Percentiles rank a stretch among this genome's conserved stretches.
phyloP scores from a whole-genome alignment of 768 basidiomycete species.

The Lactarius evosmus region DNA sequence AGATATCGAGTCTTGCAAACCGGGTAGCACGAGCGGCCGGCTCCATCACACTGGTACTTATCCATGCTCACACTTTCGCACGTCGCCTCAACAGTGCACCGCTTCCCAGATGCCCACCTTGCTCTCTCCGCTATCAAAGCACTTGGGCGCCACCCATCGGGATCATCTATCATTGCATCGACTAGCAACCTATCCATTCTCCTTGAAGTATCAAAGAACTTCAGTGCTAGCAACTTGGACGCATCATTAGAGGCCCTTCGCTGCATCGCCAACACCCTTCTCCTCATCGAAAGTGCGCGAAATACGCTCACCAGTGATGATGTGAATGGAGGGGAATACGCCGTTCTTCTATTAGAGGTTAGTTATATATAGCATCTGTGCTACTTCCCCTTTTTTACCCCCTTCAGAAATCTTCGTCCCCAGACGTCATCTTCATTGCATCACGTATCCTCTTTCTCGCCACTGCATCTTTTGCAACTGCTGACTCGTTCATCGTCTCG shows the following conservation, averaged over 20 bases:
- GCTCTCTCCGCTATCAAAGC: slow-evolving; percentile 73
- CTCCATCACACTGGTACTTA: slow-evolving; percentile 21
- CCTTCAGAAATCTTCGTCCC: slow-evolving; percentile 53
- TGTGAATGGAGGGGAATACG: slow-evolving; percentile 61
- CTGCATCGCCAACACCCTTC: slow-evolving; percentile 75
- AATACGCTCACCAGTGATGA: slow-evolving; percentile 51
- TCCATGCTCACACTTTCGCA: neutral
- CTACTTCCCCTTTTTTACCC: neutral
- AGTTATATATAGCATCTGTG: slow-evolving; percentile 25
- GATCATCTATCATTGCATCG: slow-evolving; percentile 58
- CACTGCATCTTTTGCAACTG: slow-evolving; percentile 51
- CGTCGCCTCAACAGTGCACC: neutral
- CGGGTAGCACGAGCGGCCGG: slow-evolving; percentile 18
- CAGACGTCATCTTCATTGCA: slow-evolving; percentile 68
- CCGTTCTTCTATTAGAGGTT: slow-evolving; percentile 59
- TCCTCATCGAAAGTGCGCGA: slow-evolving; percentile 64
- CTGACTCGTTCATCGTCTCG: slow-evolving; percentile 47
- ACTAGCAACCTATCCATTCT: slow-evolving; percentile 56
- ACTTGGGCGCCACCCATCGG: slow-evolving; percentile 66
- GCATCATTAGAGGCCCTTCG: slow-evolving; percentile 68
- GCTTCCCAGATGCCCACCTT: slow-evolving; percentile 55
- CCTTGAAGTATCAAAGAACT: slow-evolving; percentile 47
- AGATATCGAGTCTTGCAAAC: slow-evolving; percentile 18
- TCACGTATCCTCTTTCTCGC: slow-evolving; percentile 75
- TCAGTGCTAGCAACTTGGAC: slow-evolving; percentile 53